Percentiles rank a stretch among this genome's conserved stretches.
Evolutionary conservation across 164 flowering plant genomes (phyloP).

Genomic region (Stephania yunnanensis): DNA sequence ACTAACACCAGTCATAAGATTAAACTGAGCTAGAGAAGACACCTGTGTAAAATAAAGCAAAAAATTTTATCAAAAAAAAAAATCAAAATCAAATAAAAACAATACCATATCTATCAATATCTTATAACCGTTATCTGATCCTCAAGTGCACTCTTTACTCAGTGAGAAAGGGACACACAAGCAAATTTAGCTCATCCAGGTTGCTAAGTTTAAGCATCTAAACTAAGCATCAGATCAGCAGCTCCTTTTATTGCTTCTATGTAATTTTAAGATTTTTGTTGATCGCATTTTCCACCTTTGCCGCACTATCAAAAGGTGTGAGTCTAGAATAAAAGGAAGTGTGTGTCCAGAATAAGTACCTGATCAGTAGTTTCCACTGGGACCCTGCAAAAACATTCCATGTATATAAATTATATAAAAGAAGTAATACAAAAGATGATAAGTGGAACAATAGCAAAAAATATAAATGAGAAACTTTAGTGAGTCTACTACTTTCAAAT

Average conservation of each 20-base stretch:
- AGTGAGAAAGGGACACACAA: neutral
- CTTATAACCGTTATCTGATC: neutral
- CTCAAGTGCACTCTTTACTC: neutral
- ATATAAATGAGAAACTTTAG: neutral
- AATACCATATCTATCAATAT: neutral
- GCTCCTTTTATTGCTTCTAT: too few species aligned
- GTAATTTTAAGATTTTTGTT: too few species aligned
- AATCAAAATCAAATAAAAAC: neutral
- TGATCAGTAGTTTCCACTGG: neutral
- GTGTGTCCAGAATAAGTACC: neutral
- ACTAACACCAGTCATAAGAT: neutral
- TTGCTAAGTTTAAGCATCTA: neutral
- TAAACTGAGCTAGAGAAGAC: neutral
- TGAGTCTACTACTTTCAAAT: neutral
- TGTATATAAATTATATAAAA: neutral
- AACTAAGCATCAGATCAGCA: neutral
- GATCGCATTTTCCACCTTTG: too few species aligned
- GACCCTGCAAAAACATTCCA: conserved; percentile 1
- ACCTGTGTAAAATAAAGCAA: conserved; percentile 9
- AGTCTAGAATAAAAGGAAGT: neutral
- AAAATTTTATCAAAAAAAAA: too few species aligned
- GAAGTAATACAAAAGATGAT: neutral
- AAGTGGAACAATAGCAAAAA: neutral
- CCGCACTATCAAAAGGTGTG: neutral
- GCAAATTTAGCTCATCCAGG: neutral